Evolutionary conservation across 2,329 filamentous ascomycete genomes (phyloP), one percentile per base, ranked within the genome.

Genomic region (Ascochyta koolunga): DNA sequence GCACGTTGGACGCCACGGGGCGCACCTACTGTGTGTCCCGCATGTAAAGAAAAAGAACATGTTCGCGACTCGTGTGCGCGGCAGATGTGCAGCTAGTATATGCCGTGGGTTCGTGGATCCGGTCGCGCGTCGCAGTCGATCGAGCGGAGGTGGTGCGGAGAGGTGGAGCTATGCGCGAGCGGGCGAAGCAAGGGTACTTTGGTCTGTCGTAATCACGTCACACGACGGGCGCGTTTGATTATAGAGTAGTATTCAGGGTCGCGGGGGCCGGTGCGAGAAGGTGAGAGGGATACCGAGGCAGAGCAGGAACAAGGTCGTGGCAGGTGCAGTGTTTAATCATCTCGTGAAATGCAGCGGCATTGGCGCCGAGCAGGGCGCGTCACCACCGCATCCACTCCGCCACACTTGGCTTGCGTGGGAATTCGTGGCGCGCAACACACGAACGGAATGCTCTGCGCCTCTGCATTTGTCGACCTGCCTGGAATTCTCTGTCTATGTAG

Each of bases 31-130:
- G 61, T 81, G 79, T 18, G 76, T 77, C 54, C 79, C 79, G 64
- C 79, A 81, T 0, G 78, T 80, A 62, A 82, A 80, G 71, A 81
- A 76, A 73, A 81, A 78, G 66, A 78, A 78, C 76, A 78, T 78
- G 25, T 31, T 64, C 13, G 13, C 25, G 40, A 27, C 2, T 13
- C n/a, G 41, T 33, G 16, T 38, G 45, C 33, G 41, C 36, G 42
- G 27, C 31, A 22, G 25, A n/a, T 27, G 38, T n/a, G 45, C 51
- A 27, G 39, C 35, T 41, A 27, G 22, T 32, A 10, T 35, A 1
- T 27, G 48, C 35, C 4, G 10, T 32, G 29, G 13, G 5, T 35
- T 39, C 6, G 35, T 22, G 35, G 35, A 21, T 37, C 11, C 16
- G 39, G 8, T 21, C 32, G 33, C 16, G 44, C 15, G 39, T 54